Conservation (phyloP, 2,329 filamentous ascomycete species). For the Penicillium sp. region DNA sequence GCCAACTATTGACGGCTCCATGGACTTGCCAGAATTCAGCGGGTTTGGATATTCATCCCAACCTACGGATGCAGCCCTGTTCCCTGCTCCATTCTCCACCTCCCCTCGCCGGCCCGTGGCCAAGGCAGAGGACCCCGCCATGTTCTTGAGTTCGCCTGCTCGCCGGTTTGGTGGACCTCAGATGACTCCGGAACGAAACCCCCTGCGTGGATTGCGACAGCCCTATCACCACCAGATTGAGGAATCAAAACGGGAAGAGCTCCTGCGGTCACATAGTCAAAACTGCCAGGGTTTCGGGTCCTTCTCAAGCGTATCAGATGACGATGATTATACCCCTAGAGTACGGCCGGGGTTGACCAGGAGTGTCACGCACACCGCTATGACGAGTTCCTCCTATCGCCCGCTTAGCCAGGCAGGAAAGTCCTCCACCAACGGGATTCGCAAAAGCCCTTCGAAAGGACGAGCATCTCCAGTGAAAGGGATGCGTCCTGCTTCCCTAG, state of each 20-base stretch:
- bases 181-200: slow-evolving; percentile 28
- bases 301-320: slow-evolving; percentile 31
- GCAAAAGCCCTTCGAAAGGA: slow-evolving; percentile 45
- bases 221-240: slow-evolving; percentile 52
- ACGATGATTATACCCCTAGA: slow-evolving; percentile 36
- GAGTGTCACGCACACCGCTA: slow-evolving; percentile 42
- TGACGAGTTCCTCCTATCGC: slow-evolving; percentile 29
- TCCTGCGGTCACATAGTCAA: slow-evolving; percentile 35
- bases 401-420: slow-evolving; percentile 33
- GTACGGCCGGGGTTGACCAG: slow-evolving; percentile 39
- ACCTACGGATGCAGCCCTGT: slow-evolving; percentile 38
- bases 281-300: slow-evolving; percentile 29
- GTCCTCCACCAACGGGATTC: slow-evolving; percentile 36
- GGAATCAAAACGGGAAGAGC: slow-evolving; percentile 47
- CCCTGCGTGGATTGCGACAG: slow-evolving; percentile 35
- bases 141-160: slow-evolving; percentile 51
- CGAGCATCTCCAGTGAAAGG: slow-evolving; percentile 44
- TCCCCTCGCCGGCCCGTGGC: slow-evolving; percentile 42
- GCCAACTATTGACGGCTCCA: slow-evolving; percentile 34
- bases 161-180: slow-evolving; percentile 46
- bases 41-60: slow-evolving; percentile 30
- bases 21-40: slow-evolving; percentile 36
- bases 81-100: slow-evolving; percentile 46
- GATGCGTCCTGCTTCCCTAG: slow-evolving; percentile 31
- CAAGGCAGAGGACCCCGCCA: slow-evolving; percentile 46